These are phyloP conservation scores for Camellia japonica DNA, from an alignment of 148 eudicot species.

Conservation along the genomic window DNA sequence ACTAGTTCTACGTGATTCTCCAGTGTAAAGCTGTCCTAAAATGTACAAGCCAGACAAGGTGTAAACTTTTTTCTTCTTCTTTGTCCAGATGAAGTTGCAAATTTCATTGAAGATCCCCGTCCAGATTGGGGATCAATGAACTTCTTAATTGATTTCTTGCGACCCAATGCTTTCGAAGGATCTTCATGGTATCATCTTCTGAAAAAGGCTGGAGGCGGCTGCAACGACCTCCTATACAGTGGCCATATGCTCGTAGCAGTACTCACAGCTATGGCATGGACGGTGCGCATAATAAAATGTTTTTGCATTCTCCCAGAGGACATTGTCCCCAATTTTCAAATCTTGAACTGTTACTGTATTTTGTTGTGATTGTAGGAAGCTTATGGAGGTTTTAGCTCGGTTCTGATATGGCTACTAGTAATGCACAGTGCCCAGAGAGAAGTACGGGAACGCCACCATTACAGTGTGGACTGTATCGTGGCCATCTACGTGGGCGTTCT, in stretches of 20 bases:
- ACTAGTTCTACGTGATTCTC: background rate
- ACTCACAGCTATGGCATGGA: constrained; percentile 99
- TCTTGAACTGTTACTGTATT: background rate
- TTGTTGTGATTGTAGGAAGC: constrained; percentile 67
- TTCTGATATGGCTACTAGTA: constrained; percentile 76
- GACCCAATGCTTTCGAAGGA: constrained; percentile 68
- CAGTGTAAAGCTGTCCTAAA: background rate
- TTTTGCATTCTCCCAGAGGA: too few relatives aligned
- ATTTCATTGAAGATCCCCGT: constrained; percentile 44
- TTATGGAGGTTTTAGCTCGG: constrained; percentile 91
- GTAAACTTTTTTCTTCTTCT: constrained; percentile 9
- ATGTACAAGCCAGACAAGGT: background rate
- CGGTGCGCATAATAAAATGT: constrained; percentile 39
- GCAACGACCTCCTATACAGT: constrained; percentile 94
- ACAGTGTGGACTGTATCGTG: constrained; percentile 75
- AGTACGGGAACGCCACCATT: constrained; percentile 92
- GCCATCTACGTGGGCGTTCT: constrained; percentile 92
- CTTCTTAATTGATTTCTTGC: constrained; percentile 74
- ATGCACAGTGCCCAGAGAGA: constrained; percentile 92
- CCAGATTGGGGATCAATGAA: constrained; percentile 96
- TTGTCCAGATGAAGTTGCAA: constrained; percentile 58
- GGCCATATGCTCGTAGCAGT: constrained; percentile 99
- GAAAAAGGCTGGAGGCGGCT: constrained; percentile 93
- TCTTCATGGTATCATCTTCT: constrained; percentile 75
- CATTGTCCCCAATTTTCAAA: background rate